Percentiles rank a stretch among this genome's conserved stretches.
Evolutionary conservation across 306 rosid genomes (phyloP).

Genomic region (Trifolium dubium): DNA sequence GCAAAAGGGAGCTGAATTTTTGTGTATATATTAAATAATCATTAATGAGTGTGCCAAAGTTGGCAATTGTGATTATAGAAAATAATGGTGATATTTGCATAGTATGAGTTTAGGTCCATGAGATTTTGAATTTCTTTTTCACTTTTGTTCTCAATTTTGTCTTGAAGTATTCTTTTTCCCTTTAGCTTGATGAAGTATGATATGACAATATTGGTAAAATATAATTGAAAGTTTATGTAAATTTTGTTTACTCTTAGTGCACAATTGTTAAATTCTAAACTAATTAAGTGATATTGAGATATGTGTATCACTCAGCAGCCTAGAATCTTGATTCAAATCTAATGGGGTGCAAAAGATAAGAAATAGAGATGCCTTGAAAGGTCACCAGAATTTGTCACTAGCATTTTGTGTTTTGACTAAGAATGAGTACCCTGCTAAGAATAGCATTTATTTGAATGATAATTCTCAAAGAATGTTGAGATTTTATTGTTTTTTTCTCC

Average conservation of each 20-base stretch:
- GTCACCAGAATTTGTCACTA: background rate
- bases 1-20: conserved; percentile 33
- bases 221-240: background rate
- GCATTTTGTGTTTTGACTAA: background rate
- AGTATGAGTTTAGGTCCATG: conserved; percentile 24
- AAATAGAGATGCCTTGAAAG: background rate
- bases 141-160: conserved; percentile 7
- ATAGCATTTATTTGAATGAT: background rate
- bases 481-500: background rate
- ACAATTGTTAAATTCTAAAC: too few relatives aligned
- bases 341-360: background rate
- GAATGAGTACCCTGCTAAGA: background rate
- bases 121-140: background rate
- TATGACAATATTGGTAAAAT: too few relatives aligned
- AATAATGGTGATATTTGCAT: conserved; percentile 36
- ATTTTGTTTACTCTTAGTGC: background rate
- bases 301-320: background rate
- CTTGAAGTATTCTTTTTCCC: background rate
- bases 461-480: background rate
- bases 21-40: background rate
- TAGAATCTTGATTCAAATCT: background rate
- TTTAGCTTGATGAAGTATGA: background rate
- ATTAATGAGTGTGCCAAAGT: conserved; percentile 21
- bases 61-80: conserved; percentile 43
- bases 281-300: background rate